phyloP scores from a whole-genome alignment of 768 basidiomycete species.

The Cystobasidium onofrii region DNA sequence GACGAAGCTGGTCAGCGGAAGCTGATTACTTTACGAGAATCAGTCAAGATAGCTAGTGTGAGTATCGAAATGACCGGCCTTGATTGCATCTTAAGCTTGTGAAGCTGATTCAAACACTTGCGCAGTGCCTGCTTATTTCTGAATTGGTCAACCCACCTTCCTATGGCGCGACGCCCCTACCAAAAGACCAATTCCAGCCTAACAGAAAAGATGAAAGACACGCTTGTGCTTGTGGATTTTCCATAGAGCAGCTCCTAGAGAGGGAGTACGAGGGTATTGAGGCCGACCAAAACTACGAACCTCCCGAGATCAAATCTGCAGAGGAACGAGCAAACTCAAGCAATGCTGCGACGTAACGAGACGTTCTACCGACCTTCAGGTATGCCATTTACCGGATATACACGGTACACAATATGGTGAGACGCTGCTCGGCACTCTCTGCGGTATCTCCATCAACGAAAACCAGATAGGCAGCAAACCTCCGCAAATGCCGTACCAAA shows the following conservation, averaged over 20 bases:
- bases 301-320: conserved; percentile 3
- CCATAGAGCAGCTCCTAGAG: neutral
- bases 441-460: too few relatives aligned
- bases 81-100: too few relatives aligned
- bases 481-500: too few relatives aligned
- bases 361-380: neutral
- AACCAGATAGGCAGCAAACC: too few relatives aligned
- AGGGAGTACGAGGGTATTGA: conserved; percentile 6
- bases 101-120: too few relatives aligned
- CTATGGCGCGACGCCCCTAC: neutral
- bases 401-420: too few relatives aligned
- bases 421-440: too few relatives aligned
- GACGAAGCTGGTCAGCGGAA: neutral
- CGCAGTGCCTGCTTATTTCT: conserved; percentile 5
- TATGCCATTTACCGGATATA: neutral
- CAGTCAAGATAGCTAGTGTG: conserved; percentile 1
- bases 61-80: too few relatives aligned
- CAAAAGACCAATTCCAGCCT: neutral
- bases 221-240: conserved; percentile 6
- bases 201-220: neutral
- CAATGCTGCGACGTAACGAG: neutral
- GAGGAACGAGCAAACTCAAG: neutral
- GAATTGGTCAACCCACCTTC: neutral
- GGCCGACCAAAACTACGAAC: neutral
- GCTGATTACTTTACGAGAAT: neutral